Conservation (phyloP, 2,329 filamentous ascomycete species). For the Cryphonectria carpinicola region DNA sequence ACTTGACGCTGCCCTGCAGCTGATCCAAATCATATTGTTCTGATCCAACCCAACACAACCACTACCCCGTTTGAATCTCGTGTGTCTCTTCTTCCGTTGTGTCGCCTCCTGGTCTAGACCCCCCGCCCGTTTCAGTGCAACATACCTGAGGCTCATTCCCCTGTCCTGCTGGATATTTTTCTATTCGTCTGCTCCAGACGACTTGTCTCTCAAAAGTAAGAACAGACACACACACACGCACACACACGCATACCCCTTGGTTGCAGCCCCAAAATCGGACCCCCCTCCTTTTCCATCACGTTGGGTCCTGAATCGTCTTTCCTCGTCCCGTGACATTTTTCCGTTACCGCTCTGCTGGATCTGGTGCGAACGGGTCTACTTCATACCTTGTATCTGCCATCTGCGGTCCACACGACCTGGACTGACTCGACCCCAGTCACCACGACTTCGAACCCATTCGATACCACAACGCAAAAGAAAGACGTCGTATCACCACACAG, state of each 20-base stretch:
- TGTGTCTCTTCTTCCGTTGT: background rate
- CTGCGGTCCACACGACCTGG: slow-evolving; percentile 8
- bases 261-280: background rate
- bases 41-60: background rate
- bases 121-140: slow-evolving; percentile 6
- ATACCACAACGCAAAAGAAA: slow-evolving; percentile 9
- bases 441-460: background rate
- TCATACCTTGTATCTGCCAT: slow-evolving; percentile 13
- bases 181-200: background rate
- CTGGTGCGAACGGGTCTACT: slow-evolving; percentile 12
- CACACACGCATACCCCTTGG: background rate
- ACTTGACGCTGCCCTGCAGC: background rate
- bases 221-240: background rate
- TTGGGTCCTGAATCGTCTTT: slow-evolving; percentile 11
- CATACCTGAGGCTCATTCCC: background rate
- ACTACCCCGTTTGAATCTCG: background rate
- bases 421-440: slow-evolving; percentile 9
- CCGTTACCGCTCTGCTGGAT: slow-evolving; percentile 16
- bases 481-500: background rate
- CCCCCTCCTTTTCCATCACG: background rate
- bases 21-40: background rate
- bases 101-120: slow-evolving; percentile 5
- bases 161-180: background rate
- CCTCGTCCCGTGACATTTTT: slow-evolving; percentile 7
- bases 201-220: background rate